phyloP scores from a whole-genome alignment of 192 early-diverging fungal species.

The Umbelopsis sp. region DNA sequence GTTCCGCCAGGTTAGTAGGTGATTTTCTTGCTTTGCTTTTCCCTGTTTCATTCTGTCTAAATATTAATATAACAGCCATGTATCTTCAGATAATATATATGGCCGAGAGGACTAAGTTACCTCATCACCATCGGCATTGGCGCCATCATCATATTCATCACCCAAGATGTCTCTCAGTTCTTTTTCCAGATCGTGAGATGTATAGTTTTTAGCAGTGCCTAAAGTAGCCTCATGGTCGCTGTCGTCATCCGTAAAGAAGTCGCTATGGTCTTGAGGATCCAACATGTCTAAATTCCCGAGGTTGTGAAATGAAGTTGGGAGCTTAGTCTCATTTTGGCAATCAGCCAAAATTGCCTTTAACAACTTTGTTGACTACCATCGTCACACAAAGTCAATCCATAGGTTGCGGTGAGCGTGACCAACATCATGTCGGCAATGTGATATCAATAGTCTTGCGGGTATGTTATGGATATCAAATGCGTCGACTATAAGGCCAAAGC shows the following conservation, averaged over 20 bases:
- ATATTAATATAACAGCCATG: background rate
- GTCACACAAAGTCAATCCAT: background rate
- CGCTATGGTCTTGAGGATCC: slow-evolving; percentile 4
- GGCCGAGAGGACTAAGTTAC: background rate
- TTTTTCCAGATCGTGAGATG: slow-evolving; percentile 16
- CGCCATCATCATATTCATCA: slow-evolving; percentile 24
- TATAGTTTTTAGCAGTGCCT: background rate
- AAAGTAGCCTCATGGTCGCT: background rate
- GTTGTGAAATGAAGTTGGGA: background rate
- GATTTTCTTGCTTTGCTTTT: background rate
- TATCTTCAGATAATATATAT: background rate
- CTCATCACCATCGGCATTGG: background rate
- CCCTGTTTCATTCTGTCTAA: background rate
- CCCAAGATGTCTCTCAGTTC: slow-evolving; percentile 26
- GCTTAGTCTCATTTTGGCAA: slow-evolving; percentile 4
- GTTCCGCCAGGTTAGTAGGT: background rate
- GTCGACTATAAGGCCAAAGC: too few relatives aligned
- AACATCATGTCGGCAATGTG: background rate
- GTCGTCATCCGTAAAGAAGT: slow-evolving; percentile 6
- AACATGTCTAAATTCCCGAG: slow-evolving; percentile 20
- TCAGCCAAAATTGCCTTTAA: slow-evolving; percentile 6
- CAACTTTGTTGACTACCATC: background rate
- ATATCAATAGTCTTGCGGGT: background rate
- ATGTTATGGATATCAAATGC: too few relatives aligned
- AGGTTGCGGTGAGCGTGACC: background rate